Percentiles rank a stretch among this genome's conserved stretches.
These are phyloP conservation scores for Porodaedalea pini DNA, from an alignment of 1,284 basidiomycete species.

Conservation along the genomic window DNA sequence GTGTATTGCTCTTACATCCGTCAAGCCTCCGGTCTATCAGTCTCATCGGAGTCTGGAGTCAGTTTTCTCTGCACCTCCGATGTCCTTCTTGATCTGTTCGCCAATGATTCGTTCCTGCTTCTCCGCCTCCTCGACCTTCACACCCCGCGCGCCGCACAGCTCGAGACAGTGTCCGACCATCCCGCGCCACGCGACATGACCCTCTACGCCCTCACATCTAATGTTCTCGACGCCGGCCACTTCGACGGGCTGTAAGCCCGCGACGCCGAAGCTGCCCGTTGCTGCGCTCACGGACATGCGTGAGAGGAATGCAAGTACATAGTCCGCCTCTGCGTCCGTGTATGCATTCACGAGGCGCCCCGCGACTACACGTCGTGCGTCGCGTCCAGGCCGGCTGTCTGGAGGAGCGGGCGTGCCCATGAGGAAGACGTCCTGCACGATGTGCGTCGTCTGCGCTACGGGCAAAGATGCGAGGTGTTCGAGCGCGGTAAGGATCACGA, in stretches of 20 bases:
- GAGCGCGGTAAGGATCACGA: slow-evolving; percentile 52
- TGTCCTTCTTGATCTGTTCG: slow-evolving; percentile 25
- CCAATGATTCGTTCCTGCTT: slow-evolving; percentile 30
- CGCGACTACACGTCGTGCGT: slow-evolving; percentile 58
- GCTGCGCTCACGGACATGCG: slow-evolving; percentile 44
- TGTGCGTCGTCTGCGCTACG: slow-evolving; percentile 39
- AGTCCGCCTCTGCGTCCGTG: slow-evolving; percentile 54
- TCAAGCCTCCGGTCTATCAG: neutral
- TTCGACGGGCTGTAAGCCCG: slow-evolving; percentile 61
- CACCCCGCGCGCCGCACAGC: slow-evolving; percentile 39
- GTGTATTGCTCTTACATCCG: neutral
- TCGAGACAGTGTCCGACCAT: slow-evolving; percentile 46
- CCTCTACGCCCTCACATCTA: slow-evolving; percentile 48
- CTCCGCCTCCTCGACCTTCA: slow-evolving; percentile 37
- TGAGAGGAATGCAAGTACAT: slow-evolving; percentile 71
- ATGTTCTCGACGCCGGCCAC: slow-evolving; percentile 72
- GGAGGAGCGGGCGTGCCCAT: slow-evolving; percentile 68
- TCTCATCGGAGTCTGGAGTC: neutral
- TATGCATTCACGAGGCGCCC: slow-evolving; percentile 75
- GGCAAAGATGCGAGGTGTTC: slow-evolving; percentile 37
- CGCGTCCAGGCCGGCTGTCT: slow-evolving; percentile 57
- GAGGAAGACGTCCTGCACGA: slow-evolving; percentile 74
- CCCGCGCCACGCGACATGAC: slow-evolving; percentile 53
- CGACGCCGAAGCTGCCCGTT: slow-evolving; percentile 61
- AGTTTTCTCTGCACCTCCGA: slow-evolving; percentile 1